Percentiles rank a stretch among this genome's conserved stretches.
These are phyloP conservation scores for Blepharisma japonicum DNA, from an alignment of 73 alveolate species.

Conservation along the genomic window DNA sequence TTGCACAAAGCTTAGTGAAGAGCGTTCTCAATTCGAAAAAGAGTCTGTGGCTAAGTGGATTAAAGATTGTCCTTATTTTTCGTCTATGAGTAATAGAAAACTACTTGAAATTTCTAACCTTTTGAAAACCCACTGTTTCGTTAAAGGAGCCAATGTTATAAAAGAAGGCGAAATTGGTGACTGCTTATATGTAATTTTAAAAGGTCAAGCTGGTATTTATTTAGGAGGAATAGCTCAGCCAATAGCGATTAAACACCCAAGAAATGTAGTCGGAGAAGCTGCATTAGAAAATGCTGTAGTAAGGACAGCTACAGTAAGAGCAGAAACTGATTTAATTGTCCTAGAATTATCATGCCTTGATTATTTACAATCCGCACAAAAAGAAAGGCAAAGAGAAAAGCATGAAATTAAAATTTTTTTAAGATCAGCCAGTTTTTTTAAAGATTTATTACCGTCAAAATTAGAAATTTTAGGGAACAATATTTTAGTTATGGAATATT, in stretches of 20 bases:
- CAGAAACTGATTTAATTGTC: not conserved
- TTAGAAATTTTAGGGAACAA: not conserved
- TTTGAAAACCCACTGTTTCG: not conserved
- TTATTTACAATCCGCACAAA: not conserved
- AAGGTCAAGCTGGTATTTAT: not conserved
- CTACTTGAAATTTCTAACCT: not conserved
- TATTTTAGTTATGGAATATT: not conserved
- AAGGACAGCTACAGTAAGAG: not conserved
- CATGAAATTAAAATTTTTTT: not conserved
- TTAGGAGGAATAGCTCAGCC: not conserved
- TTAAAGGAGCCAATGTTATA: not conserved
- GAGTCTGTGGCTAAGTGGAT: not conserved
- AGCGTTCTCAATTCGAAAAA: not conserved
- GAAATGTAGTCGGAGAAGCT: not conserved
- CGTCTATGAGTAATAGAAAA: not conserved
- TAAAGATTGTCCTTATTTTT: not conserved
- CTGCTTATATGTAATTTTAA: not conserved
- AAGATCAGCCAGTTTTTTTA: not conserved
- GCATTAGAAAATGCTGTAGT: not conserved
- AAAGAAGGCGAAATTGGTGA: not conserved
- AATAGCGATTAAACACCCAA: not conserved
- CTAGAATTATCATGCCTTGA: not conserved
- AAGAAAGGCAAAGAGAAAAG: not conserved
- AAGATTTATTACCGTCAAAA: not conserved
- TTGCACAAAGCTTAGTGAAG: not conserved